A percentile compares a stretch with the other conserved stretches of the same genome.
These are phyloP conservation scores for Neurospora sublineolata DNA, from an alignment of 495 filamentous ascomycete genomes.

Conservation along the genomic window DNA sequence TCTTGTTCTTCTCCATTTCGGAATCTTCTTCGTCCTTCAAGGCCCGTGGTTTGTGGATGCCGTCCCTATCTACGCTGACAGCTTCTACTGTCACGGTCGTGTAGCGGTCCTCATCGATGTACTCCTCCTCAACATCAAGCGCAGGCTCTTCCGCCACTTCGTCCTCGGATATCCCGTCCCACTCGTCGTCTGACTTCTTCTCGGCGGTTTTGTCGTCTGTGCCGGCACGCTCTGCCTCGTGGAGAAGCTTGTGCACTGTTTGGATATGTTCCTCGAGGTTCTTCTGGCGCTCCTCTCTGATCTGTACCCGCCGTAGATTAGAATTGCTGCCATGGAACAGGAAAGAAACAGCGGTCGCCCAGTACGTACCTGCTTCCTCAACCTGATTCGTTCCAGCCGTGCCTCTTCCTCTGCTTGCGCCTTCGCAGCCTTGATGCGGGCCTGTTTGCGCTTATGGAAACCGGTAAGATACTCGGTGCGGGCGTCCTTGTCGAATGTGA, in stretches of 20 bases:
- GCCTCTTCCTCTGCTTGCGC: constrained; percentile 61
- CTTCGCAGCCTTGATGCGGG: constrained; percentile 71
- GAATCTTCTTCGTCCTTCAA: constrained; percentile 33
- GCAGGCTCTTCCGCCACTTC: constrained; percentile 31
- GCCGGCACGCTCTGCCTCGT: constrained; percentile 40
- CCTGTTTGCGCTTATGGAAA: constrained; percentile 89
- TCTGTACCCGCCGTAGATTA: constrained; percentile 32
- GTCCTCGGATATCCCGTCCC: constrained; percentile 50
- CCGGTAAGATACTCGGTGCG: constrained; percentile 83
- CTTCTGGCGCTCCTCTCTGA: constrained; percentile 66
- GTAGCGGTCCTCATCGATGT: constrained; percentile 89
- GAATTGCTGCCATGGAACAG: not conserved
- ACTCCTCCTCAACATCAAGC: constrained; percentile 80
- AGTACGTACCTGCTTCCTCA: constrained; percentile 57
- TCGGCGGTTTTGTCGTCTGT: constrained; percentile 22
- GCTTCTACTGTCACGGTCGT: constrained; percentile 89
- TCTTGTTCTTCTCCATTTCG: constrained; percentile 21
- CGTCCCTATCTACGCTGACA: constrained; percentile 69
- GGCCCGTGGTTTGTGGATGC: constrained; percentile 42
- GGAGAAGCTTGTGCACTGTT: constrained; percentile 53
- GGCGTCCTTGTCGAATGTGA: constrained; percentile 68
- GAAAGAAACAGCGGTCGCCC: not conserved
- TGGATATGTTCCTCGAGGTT: constrained; percentile 70
- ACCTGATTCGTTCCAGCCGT: constrained; percentile 56
- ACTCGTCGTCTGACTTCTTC: constrained; percentile 40